Percentiles rank a stretch among this genome's conserved stretches.
These are phyloP conservation scores for Neckera pumila DNA, from an alignment of 225 moss, liverwort and hornwort genomes.

Conservation along the genomic window DNA sequence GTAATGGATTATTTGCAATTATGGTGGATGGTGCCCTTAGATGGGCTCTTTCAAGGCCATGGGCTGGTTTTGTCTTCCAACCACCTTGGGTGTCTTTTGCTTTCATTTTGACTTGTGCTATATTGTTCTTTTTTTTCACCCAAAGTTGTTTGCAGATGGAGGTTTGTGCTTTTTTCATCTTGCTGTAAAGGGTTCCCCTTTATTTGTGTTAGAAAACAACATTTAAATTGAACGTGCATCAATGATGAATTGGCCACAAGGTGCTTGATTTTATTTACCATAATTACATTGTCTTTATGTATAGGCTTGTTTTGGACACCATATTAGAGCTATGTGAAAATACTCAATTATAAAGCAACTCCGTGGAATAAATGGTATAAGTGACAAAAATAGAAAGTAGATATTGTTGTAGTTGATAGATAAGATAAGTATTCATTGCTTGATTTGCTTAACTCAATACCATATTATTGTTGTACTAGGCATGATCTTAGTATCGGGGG, in stretches of 20 bases:
- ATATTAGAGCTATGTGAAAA: background rate
- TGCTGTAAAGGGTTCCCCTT: too few relatives aligned
- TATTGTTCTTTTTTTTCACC: too few relatives aligned
- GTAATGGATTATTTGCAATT: too few relatives aligned
- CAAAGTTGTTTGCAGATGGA: too few relatives aligned
- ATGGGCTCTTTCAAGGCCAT: too few relatives aligned
- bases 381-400: background rate
- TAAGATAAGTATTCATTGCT: background rate
- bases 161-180: too few relatives aligned
- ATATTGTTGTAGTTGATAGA: background rate
- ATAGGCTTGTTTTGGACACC: accelerated
- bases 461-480: background rate
- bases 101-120: too few relatives aligned
- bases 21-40: too few relatives aligned
- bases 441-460: background rate
- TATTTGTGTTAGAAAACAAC: too few relatives aligned
- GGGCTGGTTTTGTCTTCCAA: too few relatives aligned
- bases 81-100: too few relatives aligned
- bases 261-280: background rate
- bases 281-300: background rate
- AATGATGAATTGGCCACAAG: background rate
- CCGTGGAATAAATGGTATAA: background rate
- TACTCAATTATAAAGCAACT: background rate
- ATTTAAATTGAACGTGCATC: background rate
- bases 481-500: too few relatives aligned